These are phyloP conservation scores for Gamsiella multidivaricata DNA, from an alignment of 192 early-diverging fungal genomes.

Conservation along the genomic window DNA sequence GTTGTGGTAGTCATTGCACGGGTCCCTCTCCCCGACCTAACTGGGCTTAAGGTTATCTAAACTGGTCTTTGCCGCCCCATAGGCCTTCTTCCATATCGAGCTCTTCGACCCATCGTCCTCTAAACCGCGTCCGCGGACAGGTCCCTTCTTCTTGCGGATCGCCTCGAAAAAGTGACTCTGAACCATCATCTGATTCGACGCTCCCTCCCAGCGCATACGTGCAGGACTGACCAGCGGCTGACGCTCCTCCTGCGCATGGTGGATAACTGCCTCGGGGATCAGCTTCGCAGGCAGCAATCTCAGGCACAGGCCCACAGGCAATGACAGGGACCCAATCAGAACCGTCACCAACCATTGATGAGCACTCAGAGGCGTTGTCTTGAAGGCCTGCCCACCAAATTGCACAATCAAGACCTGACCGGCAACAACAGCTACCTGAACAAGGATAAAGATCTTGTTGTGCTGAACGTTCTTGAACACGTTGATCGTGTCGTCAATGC, in stretches of 20 bases:
- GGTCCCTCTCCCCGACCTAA: neutral
- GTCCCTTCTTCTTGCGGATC: slow-evolving; percentile 26
- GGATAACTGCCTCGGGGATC: slow-evolving; percentile 40
- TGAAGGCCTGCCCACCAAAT: slow-evolving; percentile 91
- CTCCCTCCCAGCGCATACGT: slow-evolving; percentile 44
- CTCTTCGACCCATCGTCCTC: slow-evolving; percentile 17
- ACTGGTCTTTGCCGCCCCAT: slow-evolving; percentile 8
- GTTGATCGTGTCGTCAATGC: slow-evolving; percentile 82
- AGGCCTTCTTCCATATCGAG: slow-evolving; percentile 38
- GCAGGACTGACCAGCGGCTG: slow-evolving; percentile 35
- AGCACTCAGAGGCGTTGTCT: slow-evolving; percentile 72
- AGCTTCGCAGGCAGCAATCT: slow-evolving; percentile 78
- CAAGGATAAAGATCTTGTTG: slow-evolving; percentile 82
- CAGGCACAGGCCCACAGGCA: slow-evolving; percentile 88
- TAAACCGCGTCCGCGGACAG: neutral
- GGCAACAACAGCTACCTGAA: slow-evolving; percentile 76
- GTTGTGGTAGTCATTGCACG: neutral
- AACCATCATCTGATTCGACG: slow-evolving; percentile 8
- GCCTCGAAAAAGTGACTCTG: slow-evolving; percentile 36
- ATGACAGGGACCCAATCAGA: slow-evolving; percentile 79
- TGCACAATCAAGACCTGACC: slow-evolving; percentile 87
- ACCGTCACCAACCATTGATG: slow-evolving; percentile 85
- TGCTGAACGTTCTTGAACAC: slow-evolving; percentile 85
- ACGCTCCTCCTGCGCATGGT: slow-evolving; percentile 22
- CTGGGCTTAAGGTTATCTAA: too few relatives aligned